Base-by-base conservation (phyloP, 257 asterid genomes). In the Penstemon newberryi region DNA sequence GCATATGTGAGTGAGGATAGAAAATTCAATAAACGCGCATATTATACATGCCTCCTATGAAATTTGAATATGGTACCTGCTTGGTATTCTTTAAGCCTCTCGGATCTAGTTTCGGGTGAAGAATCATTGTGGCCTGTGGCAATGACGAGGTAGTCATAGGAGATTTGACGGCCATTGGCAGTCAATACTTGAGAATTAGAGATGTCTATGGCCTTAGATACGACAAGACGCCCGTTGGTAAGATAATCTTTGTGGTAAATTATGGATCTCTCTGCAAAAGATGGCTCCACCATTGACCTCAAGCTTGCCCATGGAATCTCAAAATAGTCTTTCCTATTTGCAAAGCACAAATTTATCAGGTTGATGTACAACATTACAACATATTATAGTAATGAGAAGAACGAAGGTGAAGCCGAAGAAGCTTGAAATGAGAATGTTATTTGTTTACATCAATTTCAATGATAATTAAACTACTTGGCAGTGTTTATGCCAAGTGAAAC, bases 251-350 rank as follows among this genome's bases (percentile, higher is more conserved):
- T 84, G 84, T 92, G 98, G 79, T 82, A 72, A 58, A 92, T 87
- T 47, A 87, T 33, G 1, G 98, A 84, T 80, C 96, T 84, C 79
- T 80, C 84, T 0, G 89, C 86, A 52, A 92, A 89, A 5, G 81
- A 67, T 33, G 96, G 98, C 87, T 92, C 95, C 74, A 89, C 92
- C 81, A 70, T 74, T 56, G 88, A 73, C 79, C 98, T 86, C 82
- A 80, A 87, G 75, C 96, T 86, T 61, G 95, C 96, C 88, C 87
- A 92, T 40, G 96, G 90, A 66, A 92, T 89, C 81, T 92, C 96
- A 59, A 87, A 89, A 72, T 92, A 92, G 2, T 92, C 98, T 72
- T 92, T 89, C 88, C 96, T 91, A 70, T 70, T 72, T 43, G n/a
- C 15, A 13, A 6, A 70, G 43, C 13, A 13, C 65, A 13, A 39